These are phyloP conservation scores for Metschnikowia koreensis DNA, from an alignment of 805 yeast species.

Conservation along the genomic window DNA sequence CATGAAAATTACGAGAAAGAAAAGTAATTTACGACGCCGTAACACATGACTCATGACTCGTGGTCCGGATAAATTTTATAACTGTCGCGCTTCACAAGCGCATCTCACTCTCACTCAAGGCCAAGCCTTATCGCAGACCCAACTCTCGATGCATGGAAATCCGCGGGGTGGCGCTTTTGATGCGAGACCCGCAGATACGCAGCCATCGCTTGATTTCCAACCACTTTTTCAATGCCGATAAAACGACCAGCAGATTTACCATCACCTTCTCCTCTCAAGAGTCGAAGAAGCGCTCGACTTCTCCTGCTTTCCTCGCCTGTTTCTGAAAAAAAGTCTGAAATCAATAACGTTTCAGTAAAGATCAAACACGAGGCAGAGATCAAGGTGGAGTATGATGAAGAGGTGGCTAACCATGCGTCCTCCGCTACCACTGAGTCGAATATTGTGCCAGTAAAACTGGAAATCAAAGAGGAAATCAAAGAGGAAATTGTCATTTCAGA, in stretches of 20 bases:
- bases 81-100: background rate
- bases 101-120: too few relatives aligned
- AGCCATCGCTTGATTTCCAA: background rate
- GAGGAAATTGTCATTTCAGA: too few relatives aligned
- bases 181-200: constrained; percentile 2
- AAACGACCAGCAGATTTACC: constrained; percentile 5
- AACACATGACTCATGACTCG: background rate
- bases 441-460: background rate
- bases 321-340: background rate
- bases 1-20: too few relatives aligned
- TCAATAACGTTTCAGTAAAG: background rate
- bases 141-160: constrained; percentile 3
- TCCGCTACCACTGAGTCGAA: background rate
- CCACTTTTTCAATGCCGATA: background rate
- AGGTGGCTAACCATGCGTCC: background rate
- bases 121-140: background rate
- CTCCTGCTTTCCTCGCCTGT: background rate
- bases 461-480: background rate
- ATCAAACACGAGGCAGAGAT: constrained; percentile 5
- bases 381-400: constrained; percentile 10
- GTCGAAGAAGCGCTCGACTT: constrained; percentile 5
- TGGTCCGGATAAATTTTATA: background rate
- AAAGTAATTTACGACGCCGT: too few relatives aligned
- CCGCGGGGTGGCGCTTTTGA: constrained; percentile 6
- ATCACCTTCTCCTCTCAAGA: constrained; percentile 1